Evolutionary conservation across 352 stramenopile species (phyloP).

Genomic region (Phytophthora europaea): DNA sequence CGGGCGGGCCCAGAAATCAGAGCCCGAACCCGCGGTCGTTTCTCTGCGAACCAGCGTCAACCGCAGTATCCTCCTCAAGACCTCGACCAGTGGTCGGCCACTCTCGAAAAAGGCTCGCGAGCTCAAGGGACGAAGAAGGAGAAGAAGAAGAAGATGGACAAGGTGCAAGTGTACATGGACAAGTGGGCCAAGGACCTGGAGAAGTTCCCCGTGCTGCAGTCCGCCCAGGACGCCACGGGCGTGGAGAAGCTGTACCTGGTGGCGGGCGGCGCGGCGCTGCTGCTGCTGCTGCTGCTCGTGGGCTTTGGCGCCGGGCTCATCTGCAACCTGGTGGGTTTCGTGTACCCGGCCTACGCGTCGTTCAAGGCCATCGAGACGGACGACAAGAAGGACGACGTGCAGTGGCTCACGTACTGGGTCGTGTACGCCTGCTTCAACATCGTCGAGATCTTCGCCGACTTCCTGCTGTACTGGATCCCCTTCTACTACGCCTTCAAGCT

Average conservation of each 20-base stretch:
- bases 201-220: conserved; percentile 82
- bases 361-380: conserved; percentile 90
- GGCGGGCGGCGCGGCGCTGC: conserved; percentile 57
- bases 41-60: not conserved
- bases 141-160: conserved; percentile 55
- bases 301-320: conserved; percentile 89
- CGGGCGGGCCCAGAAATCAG: not conserved
- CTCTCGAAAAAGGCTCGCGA: not conserved
- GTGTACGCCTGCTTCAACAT: conserved; percentile 98
- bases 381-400: conserved; percentile 85
- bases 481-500: conserved; percentile 99
- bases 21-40: conserved; percentile 1
- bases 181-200: conserved; percentile 91
- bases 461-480: conserved; percentile 98
- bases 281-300: conserved; percentile 85
- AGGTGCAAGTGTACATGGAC: conserved; percentile 86
- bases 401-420: conserved; percentile 98
- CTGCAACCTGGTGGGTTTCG: conserved; percentile 86
- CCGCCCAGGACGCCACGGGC: conserved; percentile 83
- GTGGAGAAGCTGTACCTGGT: conserved; percentile 93
- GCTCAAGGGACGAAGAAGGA: not conserved
- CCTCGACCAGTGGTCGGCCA: not conserved
- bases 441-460: conserved; percentile 97
- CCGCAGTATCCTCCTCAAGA: not conserved
- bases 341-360: conserved; percentile 85